These are phyloP conservation scores for Schizonepeta tenuifolia DNA, from an alignment of 257 asterid species.

Conservation along the genomic window DNA sequence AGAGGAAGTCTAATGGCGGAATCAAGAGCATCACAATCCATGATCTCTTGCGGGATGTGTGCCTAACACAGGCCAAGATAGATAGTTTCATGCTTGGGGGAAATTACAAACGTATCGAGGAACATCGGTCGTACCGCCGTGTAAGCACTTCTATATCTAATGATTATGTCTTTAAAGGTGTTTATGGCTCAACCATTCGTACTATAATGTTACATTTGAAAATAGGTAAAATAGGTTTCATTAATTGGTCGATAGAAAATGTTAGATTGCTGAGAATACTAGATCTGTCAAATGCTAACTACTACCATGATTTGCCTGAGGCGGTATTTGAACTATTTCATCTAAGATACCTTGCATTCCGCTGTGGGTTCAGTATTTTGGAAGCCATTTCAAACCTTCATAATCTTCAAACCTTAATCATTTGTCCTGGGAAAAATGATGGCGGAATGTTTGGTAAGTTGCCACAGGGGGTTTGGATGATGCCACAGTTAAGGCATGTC, in stretches of 20 bases:
- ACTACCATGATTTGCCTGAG: background rate
- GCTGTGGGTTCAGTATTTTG: too few species aligned
- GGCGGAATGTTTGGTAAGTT: too few species aligned
- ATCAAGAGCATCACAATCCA: background rate
- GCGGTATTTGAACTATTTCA: constrained; percentile 2
- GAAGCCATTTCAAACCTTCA: too few species aligned
- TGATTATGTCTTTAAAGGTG: background rate
- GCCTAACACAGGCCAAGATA: background rate
- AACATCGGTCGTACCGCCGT: too few species aligned
- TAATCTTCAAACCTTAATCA: too few species aligned
- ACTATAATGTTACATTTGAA: background rate
- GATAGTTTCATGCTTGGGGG: background rate
- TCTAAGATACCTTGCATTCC: background rate
- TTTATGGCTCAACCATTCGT: background rate
- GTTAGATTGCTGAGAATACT: background rate
- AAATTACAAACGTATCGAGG: too few species aligned
- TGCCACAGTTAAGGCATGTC: too few species aligned
- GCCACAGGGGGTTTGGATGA: too few species aligned
- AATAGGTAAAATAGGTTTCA: background rate
- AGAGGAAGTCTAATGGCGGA: background rate
- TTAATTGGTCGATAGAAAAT: background rate
- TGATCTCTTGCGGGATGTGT: background rate
- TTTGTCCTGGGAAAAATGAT: too few species aligned
- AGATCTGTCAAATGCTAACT: background rate
- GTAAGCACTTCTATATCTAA: background rate